A percentile compares a stretch with the other conserved stretches of the same genome.
These are phyloP conservation scores for Aspergillus novofumigatus DNA, from an alignment of 2,329 filamentous ascomycete genomes.

Conservation along the genomic window DNA sequence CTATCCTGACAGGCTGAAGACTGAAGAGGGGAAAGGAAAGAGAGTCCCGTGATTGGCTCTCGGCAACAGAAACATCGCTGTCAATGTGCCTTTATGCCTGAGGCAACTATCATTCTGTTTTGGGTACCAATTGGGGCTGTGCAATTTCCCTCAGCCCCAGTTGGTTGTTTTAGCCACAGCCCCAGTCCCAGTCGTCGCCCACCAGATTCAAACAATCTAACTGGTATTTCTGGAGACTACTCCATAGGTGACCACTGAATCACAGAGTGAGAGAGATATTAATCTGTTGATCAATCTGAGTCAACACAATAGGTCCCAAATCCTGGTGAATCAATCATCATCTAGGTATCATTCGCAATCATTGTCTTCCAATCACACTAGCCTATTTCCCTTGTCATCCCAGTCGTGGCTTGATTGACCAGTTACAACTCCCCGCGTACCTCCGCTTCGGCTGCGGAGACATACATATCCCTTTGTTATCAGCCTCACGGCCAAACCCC, in stretches of 20 bases:
- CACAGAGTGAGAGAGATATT: not conserved
- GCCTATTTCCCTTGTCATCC: not conserved
- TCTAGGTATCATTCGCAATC: not conserved
- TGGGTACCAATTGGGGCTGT: slow-evolving; percentile 4
- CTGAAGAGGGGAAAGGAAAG: slow-evolving; percentile 16
- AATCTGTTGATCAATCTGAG: not conserved
- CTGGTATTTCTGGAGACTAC: not conserved
- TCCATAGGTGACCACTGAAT: not conserved
- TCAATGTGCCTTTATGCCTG: slow-evolving; percentile 5
- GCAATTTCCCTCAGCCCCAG: not conserved
- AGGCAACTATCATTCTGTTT: not conserved
- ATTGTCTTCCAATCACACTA: not conserved
- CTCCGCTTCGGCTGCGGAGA: slow-evolving; percentile 15
- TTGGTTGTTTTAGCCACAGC: slow-evolving; percentile 1
- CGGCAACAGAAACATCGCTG: slow-evolving; percentile 8
- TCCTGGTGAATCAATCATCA: not conserved
- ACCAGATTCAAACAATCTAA: not conserved
- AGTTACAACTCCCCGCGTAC: slow-evolving; percentile 2
- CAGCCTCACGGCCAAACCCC: not conserved
- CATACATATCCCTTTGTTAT: slow-evolving; percentile 15
- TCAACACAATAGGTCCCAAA: not conserved
- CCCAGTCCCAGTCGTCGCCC: slow-evolving; percentile 1
- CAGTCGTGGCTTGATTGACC: not conserved
- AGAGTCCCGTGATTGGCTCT: slow-evolving; percentile 10
- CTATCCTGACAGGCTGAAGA: slow-evolving; percentile 10